Percentiles rank a stretch among this genome's conserved stretches.
phyloP scores from a whole-genome alignment of 805 yeast genomes.

The Yarrowia hollandica region DNA sequence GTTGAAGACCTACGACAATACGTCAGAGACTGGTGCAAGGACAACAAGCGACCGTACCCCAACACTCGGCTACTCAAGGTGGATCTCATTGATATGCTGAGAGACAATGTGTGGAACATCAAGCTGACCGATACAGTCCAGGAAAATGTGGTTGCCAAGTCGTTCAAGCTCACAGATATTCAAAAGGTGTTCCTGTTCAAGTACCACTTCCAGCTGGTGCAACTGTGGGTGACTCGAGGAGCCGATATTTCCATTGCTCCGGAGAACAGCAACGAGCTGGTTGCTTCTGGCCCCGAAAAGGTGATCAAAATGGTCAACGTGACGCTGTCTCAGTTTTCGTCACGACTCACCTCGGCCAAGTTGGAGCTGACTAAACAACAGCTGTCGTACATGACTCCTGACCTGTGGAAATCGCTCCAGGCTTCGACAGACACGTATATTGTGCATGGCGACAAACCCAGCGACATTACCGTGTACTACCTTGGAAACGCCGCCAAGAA shows the following conservation, averaged over 20 bases:
- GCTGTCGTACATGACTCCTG: background rate
- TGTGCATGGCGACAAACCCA: background rate
- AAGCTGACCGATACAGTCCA: background rate
- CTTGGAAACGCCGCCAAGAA: background rate
- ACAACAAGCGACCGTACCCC: background rate
- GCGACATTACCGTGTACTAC: background rate
- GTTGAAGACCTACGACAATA: background rate
- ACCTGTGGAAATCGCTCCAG: background rate
- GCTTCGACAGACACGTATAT: background rate
- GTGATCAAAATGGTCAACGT: background rate
- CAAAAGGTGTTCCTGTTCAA: background rate
- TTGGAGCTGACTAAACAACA: background rate
- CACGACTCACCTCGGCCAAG: background rate
- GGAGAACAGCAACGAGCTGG: background rate
- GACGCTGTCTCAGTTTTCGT: background rate
- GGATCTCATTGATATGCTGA: background rate
- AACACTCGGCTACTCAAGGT: background rate
- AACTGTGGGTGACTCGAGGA: constrained; percentile 9
- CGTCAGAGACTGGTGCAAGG: background rate
- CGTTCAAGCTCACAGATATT: background rate
- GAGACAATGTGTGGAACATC: background rate
- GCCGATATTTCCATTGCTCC: background rate
- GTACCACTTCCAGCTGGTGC: background rate
- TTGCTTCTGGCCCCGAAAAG: background rate
- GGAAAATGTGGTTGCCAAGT: background rate